Percentiles rank a stretch among this genome's conserved stretches.
These are phyloP conservation scores for Bacidia gigantensis DNA, from an alignment of 495 filamentous ascomycete genomes.

Conservation along the genomic window DNA sequence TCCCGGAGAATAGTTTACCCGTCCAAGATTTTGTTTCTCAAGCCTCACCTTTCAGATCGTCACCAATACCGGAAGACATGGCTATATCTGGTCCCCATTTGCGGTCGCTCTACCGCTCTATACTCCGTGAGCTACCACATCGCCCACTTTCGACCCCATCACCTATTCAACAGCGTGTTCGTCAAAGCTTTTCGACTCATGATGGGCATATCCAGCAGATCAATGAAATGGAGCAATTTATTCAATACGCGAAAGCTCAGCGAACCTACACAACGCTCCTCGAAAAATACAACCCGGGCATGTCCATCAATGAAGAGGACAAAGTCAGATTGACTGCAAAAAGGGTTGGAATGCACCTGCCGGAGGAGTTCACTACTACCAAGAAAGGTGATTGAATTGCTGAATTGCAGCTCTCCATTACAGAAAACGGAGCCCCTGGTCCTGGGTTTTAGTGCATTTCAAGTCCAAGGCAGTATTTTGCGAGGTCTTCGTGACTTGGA, in stretches of 20 bases:
- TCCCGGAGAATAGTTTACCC: too few relatives aligned
- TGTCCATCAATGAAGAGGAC: conserved; percentile 75
- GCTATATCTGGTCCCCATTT: conserved; percentile 29
- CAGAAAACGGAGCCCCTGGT: too few relatives aligned
- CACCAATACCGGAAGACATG: conserved; percentile 5
- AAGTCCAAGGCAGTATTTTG: too few relatives aligned
- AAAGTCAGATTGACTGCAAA: conserved; percentile 67
- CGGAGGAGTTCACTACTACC: conserved; percentile 28
- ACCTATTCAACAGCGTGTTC: conserved; percentile 31
- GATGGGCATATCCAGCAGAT: conserved; percentile 22
- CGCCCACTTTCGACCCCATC: conserved; percentile 39
- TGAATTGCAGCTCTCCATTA: too few relatives aligned
- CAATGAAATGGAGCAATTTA: conserved; percentile 58
- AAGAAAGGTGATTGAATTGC: neutral
- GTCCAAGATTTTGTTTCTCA: too few relatives aligned
- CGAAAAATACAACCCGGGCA: conserved; percentile 86
- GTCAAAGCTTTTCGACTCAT: conserved; percentile 39
- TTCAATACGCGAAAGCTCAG: conserved; percentile 71
- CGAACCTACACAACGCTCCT: conserved; percentile 63
- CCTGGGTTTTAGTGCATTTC: too few relatives aligned
- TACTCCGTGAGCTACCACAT: conserved; percentile 83
- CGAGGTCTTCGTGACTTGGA: too few relatives aligned
- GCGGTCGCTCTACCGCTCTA: conserved; percentile 71
- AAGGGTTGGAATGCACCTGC: conserved; percentile 81
- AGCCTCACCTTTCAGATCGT: too few relatives aligned